A percentile compares a stretch with the other conserved stretches of the same genome.
Evolutionary conservation across 2,329 filamentous ascomycete genomes (phyloP).

Genomic region (Chrysoporthe cubensis): DNA sequence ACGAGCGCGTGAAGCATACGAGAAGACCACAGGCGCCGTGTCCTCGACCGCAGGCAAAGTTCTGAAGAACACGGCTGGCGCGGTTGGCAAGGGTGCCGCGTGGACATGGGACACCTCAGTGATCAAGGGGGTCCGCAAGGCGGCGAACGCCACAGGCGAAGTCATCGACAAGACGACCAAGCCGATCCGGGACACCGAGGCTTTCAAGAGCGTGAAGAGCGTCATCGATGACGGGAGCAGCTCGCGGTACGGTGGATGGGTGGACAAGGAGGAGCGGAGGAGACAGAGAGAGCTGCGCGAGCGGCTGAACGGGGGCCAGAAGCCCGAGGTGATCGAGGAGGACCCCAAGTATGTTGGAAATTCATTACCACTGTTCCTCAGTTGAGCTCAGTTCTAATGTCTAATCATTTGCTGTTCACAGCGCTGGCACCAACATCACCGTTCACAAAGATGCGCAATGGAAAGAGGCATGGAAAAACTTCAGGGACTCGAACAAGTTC

Average conservation of each 20-base stretch:
- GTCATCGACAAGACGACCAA: conserved; percentile 93
- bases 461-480: conserved; percentile 98
- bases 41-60: conserved; percentile 77
- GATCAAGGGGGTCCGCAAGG: conserved; percentile 87
- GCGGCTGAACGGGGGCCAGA: conserved; percentile 58
- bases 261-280: conserved; percentile 92
- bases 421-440: conserved; percentile 91
- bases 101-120: conserved; percentile 98
- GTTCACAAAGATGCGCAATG: conserved; percentile 96
- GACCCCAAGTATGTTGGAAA: conserved; percentile 76
- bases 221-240: conserved; percentile 97
- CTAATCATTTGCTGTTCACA: conserved; percentile 42
- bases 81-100: conserved; percentile 84
- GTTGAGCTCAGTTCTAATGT: conserved; percentile 36
- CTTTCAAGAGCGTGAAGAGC: conserved; percentile 91
- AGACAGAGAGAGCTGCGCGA: conserved; percentile 77
- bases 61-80: conserved; percentile 82
- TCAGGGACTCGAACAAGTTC: conserved; percentile 85
- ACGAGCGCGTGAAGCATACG: conserved; percentile 82
- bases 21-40: conserved; percentile 82
- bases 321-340: conserved; percentile 70
- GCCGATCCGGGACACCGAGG: conserved; percentile 91
- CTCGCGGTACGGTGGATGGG: conserved; percentile 93
- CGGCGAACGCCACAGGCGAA: conserved; percentile 82
- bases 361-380: conserved; percentile 27